phyloP scores from a whole-genome alignment of 371 early-diverging fungal genomes.

The Zopfochytrium polystomum region DNA sequence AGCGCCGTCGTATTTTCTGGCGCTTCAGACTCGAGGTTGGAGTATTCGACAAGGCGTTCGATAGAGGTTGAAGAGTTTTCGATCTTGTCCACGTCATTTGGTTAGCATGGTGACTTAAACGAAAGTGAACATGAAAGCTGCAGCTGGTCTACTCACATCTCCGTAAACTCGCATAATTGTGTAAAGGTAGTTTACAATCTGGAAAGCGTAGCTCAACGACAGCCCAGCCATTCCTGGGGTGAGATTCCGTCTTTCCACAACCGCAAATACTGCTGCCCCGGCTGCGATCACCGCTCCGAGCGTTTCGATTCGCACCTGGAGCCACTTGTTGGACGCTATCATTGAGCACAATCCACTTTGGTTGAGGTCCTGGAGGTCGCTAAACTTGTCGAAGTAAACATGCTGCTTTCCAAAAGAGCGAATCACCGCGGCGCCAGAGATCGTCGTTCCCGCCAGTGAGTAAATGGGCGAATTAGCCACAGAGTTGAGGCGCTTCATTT shows the following conservation, averaged over 20 bases:
- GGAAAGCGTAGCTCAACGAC: conserved; percentile 36
- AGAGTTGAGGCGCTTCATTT: conserved; percentile 46
- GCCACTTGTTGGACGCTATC: conserved; percentile 32
- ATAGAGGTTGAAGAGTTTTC: conserved; percentile 21
- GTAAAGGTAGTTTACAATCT: conserved; percentile 38
- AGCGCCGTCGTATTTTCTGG: too few relatives aligned
- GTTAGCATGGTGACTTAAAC: too few relatives aligned
- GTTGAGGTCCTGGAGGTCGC: conserved; percentile 56
- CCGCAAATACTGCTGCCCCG: conserved; percentile 37
- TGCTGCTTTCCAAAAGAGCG: conserved; percentile 59
- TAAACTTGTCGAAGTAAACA: conserved; percentile 50
- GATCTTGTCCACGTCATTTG: too few relatives aligned
- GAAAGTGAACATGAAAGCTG: conserved; percentile 39
- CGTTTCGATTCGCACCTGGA: conserved; percentile 35
- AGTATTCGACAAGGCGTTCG: too few relatives aligned
- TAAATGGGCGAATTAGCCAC: conserved; percentile 53
- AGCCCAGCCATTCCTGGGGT: conserved; percentile 34
- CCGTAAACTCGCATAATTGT: conserved; percentile 35
- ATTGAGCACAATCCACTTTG: conserved; percentile 54
- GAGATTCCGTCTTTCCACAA: conserved; percentile 31
- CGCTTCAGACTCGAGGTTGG: neutral
- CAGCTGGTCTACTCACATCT: conserved; percentile 15
- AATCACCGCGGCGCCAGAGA: conserved; percentile 67
- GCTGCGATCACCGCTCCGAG: conserved; percentile 31
- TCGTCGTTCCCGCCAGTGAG: conserved; percentile 35